Evolutionary conservation across 768 basidiomycete genomes (phyloP).

Genomic region (Xanthoconium stramineum): DNA sequence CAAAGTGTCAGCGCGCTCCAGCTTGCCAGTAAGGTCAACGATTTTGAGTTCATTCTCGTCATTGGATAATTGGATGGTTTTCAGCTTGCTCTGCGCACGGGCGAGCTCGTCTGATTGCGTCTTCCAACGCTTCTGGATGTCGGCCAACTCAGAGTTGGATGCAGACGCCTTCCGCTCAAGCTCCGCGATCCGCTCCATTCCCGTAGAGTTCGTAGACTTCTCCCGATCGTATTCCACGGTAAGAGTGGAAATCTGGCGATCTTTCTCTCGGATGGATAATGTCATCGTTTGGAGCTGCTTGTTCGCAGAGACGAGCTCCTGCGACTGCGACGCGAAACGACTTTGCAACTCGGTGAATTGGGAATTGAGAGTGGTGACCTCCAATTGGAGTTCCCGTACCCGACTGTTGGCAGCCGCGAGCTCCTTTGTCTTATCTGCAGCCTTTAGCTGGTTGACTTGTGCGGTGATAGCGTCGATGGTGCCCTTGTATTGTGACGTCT

Average conservation of each 20-base stretch:
- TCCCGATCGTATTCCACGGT: not conserved
- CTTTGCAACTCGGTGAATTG: not conserved
- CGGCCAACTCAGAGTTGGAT: not conserved
- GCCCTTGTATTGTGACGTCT: constrained; percentile 1
- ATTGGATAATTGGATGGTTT: not conserved
- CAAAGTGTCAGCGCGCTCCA: not conserved
- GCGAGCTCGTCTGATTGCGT: not conserved
- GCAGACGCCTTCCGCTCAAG: not conserved
- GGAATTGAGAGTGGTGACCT: not conserved
- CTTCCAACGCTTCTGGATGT: not conserved
- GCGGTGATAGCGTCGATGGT: not conserved
- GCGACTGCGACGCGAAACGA: constrained; percentile 4
- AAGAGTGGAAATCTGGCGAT: not conserved
- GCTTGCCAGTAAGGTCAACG: not conserved
- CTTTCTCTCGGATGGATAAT: not conserved
- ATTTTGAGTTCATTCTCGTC: not conserved
- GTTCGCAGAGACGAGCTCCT: not conserved
- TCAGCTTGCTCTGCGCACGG: not conserved
- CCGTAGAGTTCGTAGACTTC: not conserved
- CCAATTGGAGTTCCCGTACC: not conserved
- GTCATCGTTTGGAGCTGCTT: not conserved
- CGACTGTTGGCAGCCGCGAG: not conserved
- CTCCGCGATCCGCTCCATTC: not conserved
- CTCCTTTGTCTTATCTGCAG: not conserved
- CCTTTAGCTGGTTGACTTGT: constrained; percentile 1